Conservation (phyloP, 1,284 basidiomycete genomes). For the Athelia psychrophila region DNA sequence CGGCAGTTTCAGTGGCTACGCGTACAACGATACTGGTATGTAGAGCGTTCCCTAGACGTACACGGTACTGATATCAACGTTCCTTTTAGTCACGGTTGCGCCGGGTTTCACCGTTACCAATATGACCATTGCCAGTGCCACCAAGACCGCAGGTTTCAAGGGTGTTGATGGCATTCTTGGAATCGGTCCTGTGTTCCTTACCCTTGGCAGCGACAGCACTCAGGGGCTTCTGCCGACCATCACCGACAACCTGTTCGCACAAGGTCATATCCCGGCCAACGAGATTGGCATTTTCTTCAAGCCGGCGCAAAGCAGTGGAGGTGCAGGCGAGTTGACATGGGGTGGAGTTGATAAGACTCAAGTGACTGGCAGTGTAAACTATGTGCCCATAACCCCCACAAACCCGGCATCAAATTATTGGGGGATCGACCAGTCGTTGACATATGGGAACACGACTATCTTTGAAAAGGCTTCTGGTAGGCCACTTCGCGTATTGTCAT, state of each 20-base stretch:
- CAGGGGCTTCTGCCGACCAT: slow-evolving; percentile 1
- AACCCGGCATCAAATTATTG: slow-evolving; percentile 8
- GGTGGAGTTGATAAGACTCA: neutral
- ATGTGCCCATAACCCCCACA: slow-evolving; percentile 7
- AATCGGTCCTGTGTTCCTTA: neutral
- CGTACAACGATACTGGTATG: neutral
- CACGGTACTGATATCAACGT: too few species aligned
- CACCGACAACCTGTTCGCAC: slow-evolving; percentile 2
- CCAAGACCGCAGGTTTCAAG: neutral
- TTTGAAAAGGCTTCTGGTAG: slow-evolving; percentile 1
- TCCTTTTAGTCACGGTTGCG: neutral
- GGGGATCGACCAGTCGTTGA: slow-evolving; percentile 11
- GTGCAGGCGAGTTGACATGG: neutral
- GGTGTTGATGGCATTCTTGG: neutral
- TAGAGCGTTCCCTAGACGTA: too few species aligned
- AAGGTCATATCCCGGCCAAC: neutral
- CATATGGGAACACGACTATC: slow-evolving; percentile 3
- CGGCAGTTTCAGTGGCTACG: neutral
- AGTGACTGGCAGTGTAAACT: neutral
- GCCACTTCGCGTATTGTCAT: too few species aligned
- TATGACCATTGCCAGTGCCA: neutral
- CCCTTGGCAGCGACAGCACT: neutral
- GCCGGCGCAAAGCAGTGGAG: neutral
- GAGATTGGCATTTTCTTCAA: neutral
- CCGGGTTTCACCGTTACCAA: neutral